Conservation (phyloP, 192 early-diverging fungal genomes). For the Lobosporangium transversale region DNA sequence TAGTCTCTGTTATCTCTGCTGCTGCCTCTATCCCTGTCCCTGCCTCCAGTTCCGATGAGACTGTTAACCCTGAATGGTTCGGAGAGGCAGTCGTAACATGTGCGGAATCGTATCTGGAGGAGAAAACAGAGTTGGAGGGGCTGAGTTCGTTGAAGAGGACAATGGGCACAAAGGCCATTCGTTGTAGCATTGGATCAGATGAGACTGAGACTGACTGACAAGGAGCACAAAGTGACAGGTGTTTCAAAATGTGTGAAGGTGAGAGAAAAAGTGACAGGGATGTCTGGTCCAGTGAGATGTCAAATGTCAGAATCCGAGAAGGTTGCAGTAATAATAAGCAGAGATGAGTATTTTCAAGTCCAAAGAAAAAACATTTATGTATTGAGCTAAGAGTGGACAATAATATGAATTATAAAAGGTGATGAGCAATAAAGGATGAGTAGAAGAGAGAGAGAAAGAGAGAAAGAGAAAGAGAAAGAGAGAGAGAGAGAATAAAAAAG, state of each 20-base stretch:
- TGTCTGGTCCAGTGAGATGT: not conserved
- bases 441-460: not conserved
- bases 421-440: not conserved
- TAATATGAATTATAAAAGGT: not conserved
- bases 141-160: slow-evolving; percentile 34
- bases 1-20: too few species aligned
- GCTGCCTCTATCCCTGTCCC: not conserved
- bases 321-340: not conserved
- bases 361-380: too few species aligned
- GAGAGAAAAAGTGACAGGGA: too few species aligned
- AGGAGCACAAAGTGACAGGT: too few species aligned
- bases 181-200: slow-evolving; percentile 14
- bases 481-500: not conserved
- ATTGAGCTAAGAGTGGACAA: too few species aligned
- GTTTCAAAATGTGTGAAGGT: too few species aligned
- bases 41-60: not conserved
- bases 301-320: not conserved
- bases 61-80: not conserved
- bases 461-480: not conserved
- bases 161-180: slow-evolving; percentile 16
- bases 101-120: not conserved
- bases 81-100: not conserved
- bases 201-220: not conserved
- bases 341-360: not conserved
- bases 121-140: not conserved